Evolutionary conservation across 2,329 filamentous ascomycete species (phyloP).

Genomic region (Byssothecium circinans): DNA sequence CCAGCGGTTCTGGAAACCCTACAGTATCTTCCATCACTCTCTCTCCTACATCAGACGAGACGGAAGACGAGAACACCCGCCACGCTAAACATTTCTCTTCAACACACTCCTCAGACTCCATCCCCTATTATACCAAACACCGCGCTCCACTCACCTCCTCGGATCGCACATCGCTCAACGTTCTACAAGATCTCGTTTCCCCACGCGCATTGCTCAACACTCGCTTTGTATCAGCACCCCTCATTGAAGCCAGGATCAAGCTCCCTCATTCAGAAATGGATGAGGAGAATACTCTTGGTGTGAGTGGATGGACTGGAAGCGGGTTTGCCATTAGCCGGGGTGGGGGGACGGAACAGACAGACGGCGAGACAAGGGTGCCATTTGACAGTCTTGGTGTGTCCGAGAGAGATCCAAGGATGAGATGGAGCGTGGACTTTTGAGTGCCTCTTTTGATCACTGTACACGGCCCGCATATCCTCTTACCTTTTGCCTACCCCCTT

Average conservation of each 20-base stretch:
- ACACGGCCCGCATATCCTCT: not conserved
- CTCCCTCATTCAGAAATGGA: slow-evolving; percentile 36
- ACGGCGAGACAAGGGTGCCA: slow-evolving; percentile 23
- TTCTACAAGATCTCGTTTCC: slow-evolving; percentile 44
- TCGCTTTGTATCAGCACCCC: slow-evolving; percentile 41
- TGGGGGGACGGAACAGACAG: slow-evolving; percentile 23
- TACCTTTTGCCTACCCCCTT: not conserved
- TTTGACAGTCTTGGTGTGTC: slow-evolving; percentile 40
- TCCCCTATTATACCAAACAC: slow-evolving; percentile 22
- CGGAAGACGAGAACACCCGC: slow-evolving; percentile 29
- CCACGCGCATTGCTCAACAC: slow-evolving; percentile 37
- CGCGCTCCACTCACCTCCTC: slow-evolving; percentile 36
- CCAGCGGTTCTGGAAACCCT: slow-evolving; percentile 31
- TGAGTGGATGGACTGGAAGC: slow-evolving; percentile 19
- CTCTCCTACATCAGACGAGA: slow-evolving; percentile 3
- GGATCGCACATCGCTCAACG: slow-evolving; percentile 43
- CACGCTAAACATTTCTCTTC: slow-evolving; percentile 15
- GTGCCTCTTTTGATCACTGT: not conserved
- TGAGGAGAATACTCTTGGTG: slow-evolving; percentile 24
- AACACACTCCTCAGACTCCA: slow-evolving; percentile 26
- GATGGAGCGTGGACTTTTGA: slow-evolving; percentile 50
- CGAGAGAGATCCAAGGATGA: slow-evolving; percentile 39
- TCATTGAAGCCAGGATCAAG: slow-evolving; percentile 42
- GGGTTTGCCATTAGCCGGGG: slow-evolving; percentile 22
- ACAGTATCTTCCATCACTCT: slow-evolving; percentile 3